Conservation (phyloP, 2,329 filamentous ascomycete genomes). For the Apiospora marii region DNA sequence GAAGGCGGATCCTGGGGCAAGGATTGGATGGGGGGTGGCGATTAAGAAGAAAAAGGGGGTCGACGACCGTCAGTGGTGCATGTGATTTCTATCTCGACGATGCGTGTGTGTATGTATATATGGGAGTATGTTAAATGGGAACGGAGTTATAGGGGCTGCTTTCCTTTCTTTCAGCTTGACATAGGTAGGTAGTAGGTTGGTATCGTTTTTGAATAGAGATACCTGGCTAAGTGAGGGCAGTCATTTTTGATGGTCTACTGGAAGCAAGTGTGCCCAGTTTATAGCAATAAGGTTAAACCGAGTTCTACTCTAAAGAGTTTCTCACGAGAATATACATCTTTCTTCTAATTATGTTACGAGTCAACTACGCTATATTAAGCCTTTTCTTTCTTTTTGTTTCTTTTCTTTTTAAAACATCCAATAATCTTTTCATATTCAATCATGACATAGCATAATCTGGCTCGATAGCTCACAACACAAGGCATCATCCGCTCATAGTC, state of each 20-base stretch:
- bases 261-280: neutral
- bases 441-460: neutral
- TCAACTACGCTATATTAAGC: no score
- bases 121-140: neutral
- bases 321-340: neutral
- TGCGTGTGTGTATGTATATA: neutral
- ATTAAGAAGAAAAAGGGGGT: neutral
- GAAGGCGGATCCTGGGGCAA: constrained; percentile 43
- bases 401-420: neutral
- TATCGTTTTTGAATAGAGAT: neutral
- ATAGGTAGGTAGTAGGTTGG: neutral
- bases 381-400: neutral
- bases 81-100: neutral
- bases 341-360: no score
- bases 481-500: neutral
- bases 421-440: neutral
- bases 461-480: neutral
- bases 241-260: neutral
- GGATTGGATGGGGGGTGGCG: constrained; percentile 39
- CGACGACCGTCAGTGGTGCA: neutral
- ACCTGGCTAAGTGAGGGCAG: neutral
- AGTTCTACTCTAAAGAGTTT: neutral
- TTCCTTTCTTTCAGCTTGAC: neutral
- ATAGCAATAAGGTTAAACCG: neutral
- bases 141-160: neutral